Base-by-base conservation (phyloP, 2,329 filamentous ascomycete species). In the Hypoxylon sp. region DNA sequence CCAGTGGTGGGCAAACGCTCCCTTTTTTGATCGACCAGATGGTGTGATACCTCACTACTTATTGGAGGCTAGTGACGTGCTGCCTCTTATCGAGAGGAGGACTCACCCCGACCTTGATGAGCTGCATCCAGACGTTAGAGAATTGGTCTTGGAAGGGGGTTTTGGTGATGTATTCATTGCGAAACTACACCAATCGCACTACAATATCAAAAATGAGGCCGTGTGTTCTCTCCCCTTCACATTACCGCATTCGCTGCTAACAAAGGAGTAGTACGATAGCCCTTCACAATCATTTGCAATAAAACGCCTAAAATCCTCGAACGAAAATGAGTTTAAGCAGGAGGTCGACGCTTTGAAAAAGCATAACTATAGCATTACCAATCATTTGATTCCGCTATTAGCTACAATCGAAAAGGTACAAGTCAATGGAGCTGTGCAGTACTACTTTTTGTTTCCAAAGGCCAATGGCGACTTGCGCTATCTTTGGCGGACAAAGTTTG, bases 321-420 rank as follows among this genome's bases (percentile, higher is more conserved):
- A 19, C 7, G 2, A n/a, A 7, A 17, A 5, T 1, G 51, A 55
- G 3, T 55, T 55, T 31, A 11, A 43, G 11, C 15, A 25, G n/a
- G 51, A 55, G 27, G 51, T 55, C 12, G 17, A 47, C 5, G 51
- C 51, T 11, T 37, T 51, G 2, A 42, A 36, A 3, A 51, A 55
- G 17, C 38, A 43, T 13, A 38, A 47, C 12, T 29, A 46, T 11
- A 19, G 36, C 15, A 51, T 55, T 15, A 36, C 38, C 1, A 4
- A 55, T 5, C 51, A 55, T 8, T n/a, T 51, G 11, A 46, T 55
- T 3, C 51, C 51, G 2, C 16, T 55, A 3, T 7, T 55, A 11
- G 51, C 51, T 9, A 55, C 51, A 3, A 51, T 55, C 2, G 41
- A 55, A 25, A 55, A 43, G 9, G n/a, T n/a, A n/a, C n/a, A n/a